Evolutionary conservation across 2,329 filamentous ascomycete genomes (phyloP), one percentile per base, ranked within the genome.

Genomic region (Colletotrichum liriopes): DNA sequence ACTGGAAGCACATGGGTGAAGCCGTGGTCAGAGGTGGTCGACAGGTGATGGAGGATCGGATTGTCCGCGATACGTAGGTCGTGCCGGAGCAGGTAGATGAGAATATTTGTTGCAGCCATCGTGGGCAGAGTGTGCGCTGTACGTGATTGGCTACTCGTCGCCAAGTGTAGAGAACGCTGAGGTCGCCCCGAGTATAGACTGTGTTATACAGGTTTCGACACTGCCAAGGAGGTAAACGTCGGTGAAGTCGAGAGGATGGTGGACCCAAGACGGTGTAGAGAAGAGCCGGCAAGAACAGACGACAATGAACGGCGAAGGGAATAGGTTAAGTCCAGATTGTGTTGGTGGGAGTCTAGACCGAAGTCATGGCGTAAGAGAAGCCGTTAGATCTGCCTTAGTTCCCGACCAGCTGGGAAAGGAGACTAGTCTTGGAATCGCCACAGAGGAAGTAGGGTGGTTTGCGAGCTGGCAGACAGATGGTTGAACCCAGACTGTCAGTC

Each of bases 51-150:
- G 26, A 96, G 86, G 52, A 95, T 86, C 0, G 93, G 93, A 77
- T 95, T 95, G 81, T 96, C 93, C 37, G 89, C 86, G 35, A 93
- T 85, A 72, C 94, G 91, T 26, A 95, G 85, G 79, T 96, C 94
- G 75, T 91, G 90, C 55, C 93, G 90, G 45, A 95, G 81, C 29
- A 95, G 80, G 78, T 94, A 95, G 67, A 96, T 85, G 63, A 95
- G 83, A 32, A 93, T 85, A 41, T 87, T 89, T 41, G 77, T 77
- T 47, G 78, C 75, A 56, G 79, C 72, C 82, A 84, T 84, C 51
- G 52, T 74, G 67, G 39, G 39, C 23, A 55, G 20, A 4, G 0
- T 1, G 3, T 59, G 16, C 9, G 32, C 5, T 16, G 5, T 12
- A 8, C 3, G 29, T 18, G 32, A 47, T 26, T 39, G 37, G 14